Evolutionary conservation across 1,284 basidiomycete genomes (phyloP), one percentile per base, ranked within the genome.

Genomic region (Sanghuangporus baumii): DNA sequence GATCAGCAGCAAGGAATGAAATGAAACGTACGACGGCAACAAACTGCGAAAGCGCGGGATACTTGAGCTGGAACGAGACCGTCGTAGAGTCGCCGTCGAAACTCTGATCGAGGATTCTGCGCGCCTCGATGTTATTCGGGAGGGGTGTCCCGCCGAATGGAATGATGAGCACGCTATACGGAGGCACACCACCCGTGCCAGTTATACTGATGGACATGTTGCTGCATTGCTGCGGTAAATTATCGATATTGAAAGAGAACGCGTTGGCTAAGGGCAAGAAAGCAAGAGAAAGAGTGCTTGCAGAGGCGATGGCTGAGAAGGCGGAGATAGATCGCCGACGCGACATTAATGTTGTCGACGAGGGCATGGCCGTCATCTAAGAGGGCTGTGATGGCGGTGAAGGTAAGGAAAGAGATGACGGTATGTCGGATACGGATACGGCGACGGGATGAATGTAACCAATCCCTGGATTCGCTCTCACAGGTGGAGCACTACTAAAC

Each of bases 11-110:
- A 56, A 16, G 50, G 41, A 57, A 47, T 23, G 46, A 60, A 56
- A 51, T 61, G 59, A 43, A 9, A 84, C 88, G 75, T 69, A 91
- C 89, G 69, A 91, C 86, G 1, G 85, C 84, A 23, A 93, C 86
- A 65, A 92, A 86, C 67, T 86, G 83, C 1, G 88, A 87, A 69
- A 83, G 78, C 55, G 74, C 77, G 0, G 90, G 89, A 69, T 82
- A 93, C 31, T 79, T 80, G 58, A 92, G 78, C 69, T 81, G 75
- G 71, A 91, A 87, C 46, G 72, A 78, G 40, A 83, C 68, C 31
- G 77, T 74, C 0, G 76, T 75, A 0, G 74, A 71, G 51, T 72
- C 67, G 26, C 72, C 78, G 36, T 76, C 66, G 68, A 90, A 90
- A 6, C 78, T 69, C 23, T 83, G 71, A 66, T 81, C 79, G 54